A percentile compares a stretch with the other conserved stretches of the same genome.
phyloP scores from a whole-genome alignment of 164 flowering plant species.

The Dillenia suffruticosa region DNA sequence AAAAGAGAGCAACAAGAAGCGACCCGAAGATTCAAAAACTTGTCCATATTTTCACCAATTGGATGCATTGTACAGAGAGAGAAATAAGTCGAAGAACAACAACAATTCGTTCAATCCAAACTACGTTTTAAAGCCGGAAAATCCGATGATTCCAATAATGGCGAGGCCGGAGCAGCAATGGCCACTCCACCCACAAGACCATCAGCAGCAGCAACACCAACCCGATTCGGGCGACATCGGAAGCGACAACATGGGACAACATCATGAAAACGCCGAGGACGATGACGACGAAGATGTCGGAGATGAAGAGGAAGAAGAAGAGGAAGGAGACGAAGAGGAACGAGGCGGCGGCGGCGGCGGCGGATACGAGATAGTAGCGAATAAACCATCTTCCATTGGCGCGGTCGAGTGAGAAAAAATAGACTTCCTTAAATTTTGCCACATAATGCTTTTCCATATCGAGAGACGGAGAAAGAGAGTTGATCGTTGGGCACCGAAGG shows the following conservation, averaged over 20 bases:
- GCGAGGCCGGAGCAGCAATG: slow-evolving; percentile 60
- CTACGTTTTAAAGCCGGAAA: slow-evolving; percentile 11
- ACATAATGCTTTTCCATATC: background rate
- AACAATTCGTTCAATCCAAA: background rate
- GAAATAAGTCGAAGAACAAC: slow-evolving; percentile 14
- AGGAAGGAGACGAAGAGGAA: too few relatives aligned
- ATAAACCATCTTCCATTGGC: slow-evolving; percentile 22
- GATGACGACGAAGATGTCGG: slow-evolving; percentile 23
- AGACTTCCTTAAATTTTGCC: background rate
- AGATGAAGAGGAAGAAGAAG: too few relatives aligned
- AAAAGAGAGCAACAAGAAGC: slow-evolving; percentile 62
- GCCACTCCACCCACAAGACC: slow-evolving; percentile 27
- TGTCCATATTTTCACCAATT: slow-evolving; percentile 74
- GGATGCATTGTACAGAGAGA: slow-evolving; percentile 58
- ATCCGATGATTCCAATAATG: slow-evolving; percentile 37
- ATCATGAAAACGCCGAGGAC: slow-evolving; percentile 25
- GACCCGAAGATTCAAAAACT: slow-evolving; percentile 72
- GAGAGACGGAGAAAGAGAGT: background rate
- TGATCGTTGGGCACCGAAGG: too few relatives aligned
- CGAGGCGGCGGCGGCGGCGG: slow-evolving; percentile 21
- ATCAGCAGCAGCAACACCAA: slow-evolving; percentile 10
- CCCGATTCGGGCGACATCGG: slow-evolving; percentile 15
- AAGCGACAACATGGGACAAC: slow-evolving; percentile 16
- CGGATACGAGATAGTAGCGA: slow-evolving; percentile 42
- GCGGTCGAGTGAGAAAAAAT: slow-evolving; percentile 8